Percentiles rank a stretch among this genome's conserved stretches.
Conservation (phyloP, 2,329 filamentous ascomycete species). For the Fusarium sp. region DNA sequence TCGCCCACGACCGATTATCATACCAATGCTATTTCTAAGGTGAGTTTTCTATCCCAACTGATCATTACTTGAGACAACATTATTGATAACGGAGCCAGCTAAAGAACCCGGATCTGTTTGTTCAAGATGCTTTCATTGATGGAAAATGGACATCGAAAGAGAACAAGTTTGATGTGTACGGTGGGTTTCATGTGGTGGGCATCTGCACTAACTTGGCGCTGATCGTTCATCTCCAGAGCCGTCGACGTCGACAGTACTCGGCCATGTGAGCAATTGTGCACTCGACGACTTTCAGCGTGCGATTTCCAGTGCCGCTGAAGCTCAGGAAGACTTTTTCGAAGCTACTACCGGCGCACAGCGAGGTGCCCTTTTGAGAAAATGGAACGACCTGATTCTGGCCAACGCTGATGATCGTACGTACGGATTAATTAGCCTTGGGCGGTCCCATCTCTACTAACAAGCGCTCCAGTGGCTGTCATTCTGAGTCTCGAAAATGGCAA, state of each 20-base stretch:
- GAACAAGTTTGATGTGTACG: too few species aligned
- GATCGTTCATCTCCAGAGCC: conserved; percentile 39
- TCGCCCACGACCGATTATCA: too few species aligned
- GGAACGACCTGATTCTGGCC: conserved; percentile 42
- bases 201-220: too few species aligned
- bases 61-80: too few species aligned
- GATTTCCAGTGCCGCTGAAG: conserved; percentile 41
- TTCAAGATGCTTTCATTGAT: too few species aligned
- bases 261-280: conserved; percentile 41
- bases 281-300: conserved; percentile 42
- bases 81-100: too few species aligned
- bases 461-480: conserved; percentile 48
- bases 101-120: too few species aligned
- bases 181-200: too few species aligned
- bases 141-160: too few species aligned
- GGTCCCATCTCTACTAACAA: neutral
- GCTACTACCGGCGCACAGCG: conserved; percentile 41
- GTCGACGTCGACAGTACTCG: conserved; percentile 42
- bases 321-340: conserved; percentile 41
- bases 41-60: too few species aligned
- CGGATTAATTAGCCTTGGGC: too few species aligned
- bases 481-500: conserved; percentile 65
- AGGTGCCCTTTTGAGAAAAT: conserved; percentile 42
- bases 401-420: conserved; percentile 43
- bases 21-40: too few species aligned